Conservation (phyloP, 495 filamentous ascomycete species). For the Lasiosphaeriaceae sp. region DNA sequence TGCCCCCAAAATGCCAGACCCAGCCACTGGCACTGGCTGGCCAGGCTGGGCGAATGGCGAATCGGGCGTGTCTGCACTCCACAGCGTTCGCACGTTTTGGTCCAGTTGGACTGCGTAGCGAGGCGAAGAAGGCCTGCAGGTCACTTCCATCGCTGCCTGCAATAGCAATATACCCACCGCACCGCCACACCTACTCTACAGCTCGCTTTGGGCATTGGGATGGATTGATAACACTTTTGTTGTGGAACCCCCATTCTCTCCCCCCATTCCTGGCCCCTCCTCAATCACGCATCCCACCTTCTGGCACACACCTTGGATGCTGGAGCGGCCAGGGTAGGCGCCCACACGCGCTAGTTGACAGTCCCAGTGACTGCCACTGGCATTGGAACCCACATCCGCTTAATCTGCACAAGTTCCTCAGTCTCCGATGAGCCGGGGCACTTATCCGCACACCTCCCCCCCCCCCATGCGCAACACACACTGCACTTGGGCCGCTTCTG, state of each 20-base stretch:
- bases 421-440: conserved; percentile 32
- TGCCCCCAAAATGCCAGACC: too few species aligned
- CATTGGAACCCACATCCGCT: conserved; percentile 26
- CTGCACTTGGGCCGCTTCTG: too few species aligned
- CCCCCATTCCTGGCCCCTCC: conserved; percentile 17
- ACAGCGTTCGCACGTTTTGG: neutral
- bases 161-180: neutral
- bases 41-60: conserved; percentile 2
- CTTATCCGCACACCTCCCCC: conserved; percentile 22
- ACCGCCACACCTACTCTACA: neutral
- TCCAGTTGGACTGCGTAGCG: conserved; percentile 2
- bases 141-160: neutral
- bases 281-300: conserved; percentile 31
- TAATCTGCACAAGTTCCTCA: conserved; percentile 24
- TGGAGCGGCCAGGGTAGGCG: conserved; percentile 10
- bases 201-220: neutral
- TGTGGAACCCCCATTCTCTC: conserved; percentile 17
- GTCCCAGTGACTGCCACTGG: conserved; percentile 8
- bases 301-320: conserved; percentile 13
- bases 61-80: neutral
- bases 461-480: conserved; percentile 9
- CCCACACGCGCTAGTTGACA: conserved; percentile 4
- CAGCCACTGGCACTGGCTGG: conserved; percentile 3
- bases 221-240: conserved; percentile 12
- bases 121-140: neutral